These are phyloP conservation scores for Magnusiomyces ingens DNA, from an alignment of 1,139 yeast species.

Conservation along the genomic window DNA sequence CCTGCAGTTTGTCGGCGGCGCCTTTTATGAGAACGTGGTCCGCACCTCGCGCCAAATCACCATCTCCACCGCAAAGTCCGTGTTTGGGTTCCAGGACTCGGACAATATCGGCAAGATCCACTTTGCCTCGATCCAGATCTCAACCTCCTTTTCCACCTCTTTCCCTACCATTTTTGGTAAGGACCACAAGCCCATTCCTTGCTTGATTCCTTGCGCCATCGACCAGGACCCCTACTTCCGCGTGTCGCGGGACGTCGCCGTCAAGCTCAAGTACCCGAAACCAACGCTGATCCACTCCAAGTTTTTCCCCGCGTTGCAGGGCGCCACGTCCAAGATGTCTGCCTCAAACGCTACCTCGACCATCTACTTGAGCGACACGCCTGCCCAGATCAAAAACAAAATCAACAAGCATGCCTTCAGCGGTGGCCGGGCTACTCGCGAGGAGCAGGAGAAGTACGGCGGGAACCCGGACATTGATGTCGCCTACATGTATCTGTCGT, in stretches of 20 bases:
- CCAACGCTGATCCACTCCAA: constrained; percentile 91
- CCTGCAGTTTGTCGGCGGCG: constrained; percentile 85
- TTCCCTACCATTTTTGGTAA: constrained; percentile 89
- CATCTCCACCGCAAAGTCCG: constrained; percentile 91
- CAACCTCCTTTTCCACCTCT: constrained; percentile 91
- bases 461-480: constrained; percentile 97
- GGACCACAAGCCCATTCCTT: constrained; percentile 76
- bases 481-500: constrained; percentile 84
- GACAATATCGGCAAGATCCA: constrained; percentile 94
- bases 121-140: constrained; percentile 93
- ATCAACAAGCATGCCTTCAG: constrained; percentile 95
- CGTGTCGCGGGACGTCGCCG: constrained; percentile 96
- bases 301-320: constrained; percentile 98
- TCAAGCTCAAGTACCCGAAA: constrained; percentile 80
- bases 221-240: constrained; percentile 99
- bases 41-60: constrained; percentile 94
- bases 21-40: constrained; percentile 90
- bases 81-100: constrained; percentile 93
- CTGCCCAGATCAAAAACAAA: constrained; percentile 87
- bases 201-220: constrained; percentile 97
- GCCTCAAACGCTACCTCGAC: constrained; percentile 83
- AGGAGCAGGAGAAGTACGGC: constrained; percentile 83
- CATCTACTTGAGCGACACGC: constrained; percentile 91
- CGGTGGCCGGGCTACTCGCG: constrained; percentile 84
- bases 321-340: constrained; percentile 94